These are phyloP conservation scores for Pisolithus thermaeus DNA, from an alignment of 1,284 basidiomycete genomes.

Conservation along the genomic window DNA sequence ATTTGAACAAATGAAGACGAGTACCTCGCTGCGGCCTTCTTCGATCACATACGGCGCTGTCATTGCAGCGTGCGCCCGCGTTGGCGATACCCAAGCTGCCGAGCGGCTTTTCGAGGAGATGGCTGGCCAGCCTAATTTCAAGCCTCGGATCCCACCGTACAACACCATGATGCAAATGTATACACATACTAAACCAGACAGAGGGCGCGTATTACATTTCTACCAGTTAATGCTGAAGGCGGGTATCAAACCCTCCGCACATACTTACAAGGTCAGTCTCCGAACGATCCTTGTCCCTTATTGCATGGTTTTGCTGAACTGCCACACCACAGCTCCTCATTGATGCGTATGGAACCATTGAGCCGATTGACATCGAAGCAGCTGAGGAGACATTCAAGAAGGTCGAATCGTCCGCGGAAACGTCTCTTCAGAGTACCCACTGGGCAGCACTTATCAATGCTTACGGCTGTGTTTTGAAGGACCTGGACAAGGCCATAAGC, in stretches of 20 bases:
- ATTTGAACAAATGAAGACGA: slow-evolving; percentile 80
- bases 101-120: slow-evolving; percentile 86
- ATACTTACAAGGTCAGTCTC: slow-evolving; percentile 83
- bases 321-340: slow-evolving; percentile 64
- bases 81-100: slow-evolving; percentile 84
- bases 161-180: slow-evolving; percentile 99
- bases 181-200: slow-evolving; percentile 83
- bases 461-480: slow-evolving; percentile 76
- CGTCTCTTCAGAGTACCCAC: slow-evolving; percentile 78
- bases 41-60: slow-evolving; percentile 95
- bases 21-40: slow-evolving; percentile 55
- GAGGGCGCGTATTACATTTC: slow-evolving; percentile 73
- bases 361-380: slow-evolving; percentile 71
- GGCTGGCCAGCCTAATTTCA: slow-evolving; percentile 69
- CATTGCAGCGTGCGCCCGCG: slow-evolving; percentile 91
- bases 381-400: slow-evolving; percentile 74
- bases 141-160: slow-evolving; percentile 86
- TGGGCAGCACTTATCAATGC: slow-evolving; percentile 92
- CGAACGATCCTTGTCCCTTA: background rate
- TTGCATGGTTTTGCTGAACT: slow-evolving; percentile 8
- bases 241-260: slow-evolving; percentile 70
- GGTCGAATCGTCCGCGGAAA: slow-evolving; percentile 46
- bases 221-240: slow-evolving; percentile 65
- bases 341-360: slow-evolving; percentile 85
- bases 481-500: slow-evolving; percentile 72